Base-by-base conservation (phyloP, 164 flowering plant genomes). In the Macadamia tetraphylla region DNA sequence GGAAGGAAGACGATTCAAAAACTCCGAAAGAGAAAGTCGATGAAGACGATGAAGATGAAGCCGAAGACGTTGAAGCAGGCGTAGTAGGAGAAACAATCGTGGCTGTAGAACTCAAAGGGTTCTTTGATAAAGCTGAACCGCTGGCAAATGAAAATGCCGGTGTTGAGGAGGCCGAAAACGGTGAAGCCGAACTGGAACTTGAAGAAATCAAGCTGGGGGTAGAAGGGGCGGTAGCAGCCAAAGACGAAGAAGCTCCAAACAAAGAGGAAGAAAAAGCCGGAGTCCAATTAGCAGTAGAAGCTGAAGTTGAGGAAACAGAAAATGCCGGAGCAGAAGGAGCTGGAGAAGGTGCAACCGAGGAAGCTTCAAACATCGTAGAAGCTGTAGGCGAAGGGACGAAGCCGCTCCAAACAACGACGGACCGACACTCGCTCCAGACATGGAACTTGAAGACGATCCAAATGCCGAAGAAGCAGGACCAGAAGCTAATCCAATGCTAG, bases 11-110 rank as follows among this genome's bases (percentile, higher is more conserved):
- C 18, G 80, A 55, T 6, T 76, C 32, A 2, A 78, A 72, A 51
- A 81, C 73, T 13, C 77, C 88, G 63, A 80, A 83, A 40, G 91
- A 85, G 67, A 83, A 81, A 53, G 71, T 51, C 4, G 83, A 67
- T 3, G 13, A 9, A 9, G 55, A 51, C 17, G 55, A 51, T 12
- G 55, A 51, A 6, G 55, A 51, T 23, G 60, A 23, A 13, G 74
- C 17, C 58, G 74, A 10, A 44, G 76, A 32, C 23, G 23, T 23
- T 23, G 23, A 23, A 23, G 23, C 23, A 23, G 23, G 23, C 23
- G 23, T 23, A 23, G 23, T 23, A 23, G 23, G 23, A 23, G 23
- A 23, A 23, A 23, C 23, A 23, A 23, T 23, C 23, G 23, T 23
- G 23, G 23, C 23, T 23, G 23, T 23, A 23, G 23, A 23, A 23